Evolutionary conservation across 176 grass and related monocot species (phyloP).

Genomic region (Elymus sibiricus): DNA sequence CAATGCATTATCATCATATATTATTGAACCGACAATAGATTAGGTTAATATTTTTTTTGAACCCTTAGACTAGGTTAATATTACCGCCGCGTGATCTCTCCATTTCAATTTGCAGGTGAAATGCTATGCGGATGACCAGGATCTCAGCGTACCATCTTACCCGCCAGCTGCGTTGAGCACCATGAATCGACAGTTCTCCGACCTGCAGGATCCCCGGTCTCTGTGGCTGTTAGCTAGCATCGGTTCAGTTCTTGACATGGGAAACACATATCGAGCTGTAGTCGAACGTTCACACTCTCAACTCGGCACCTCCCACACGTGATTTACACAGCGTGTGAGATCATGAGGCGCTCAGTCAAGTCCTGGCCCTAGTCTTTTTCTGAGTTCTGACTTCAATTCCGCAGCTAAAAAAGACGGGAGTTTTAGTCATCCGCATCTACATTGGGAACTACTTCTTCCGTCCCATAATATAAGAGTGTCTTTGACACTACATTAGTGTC

Average conservation of each 20-base stretch:
- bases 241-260: not conserved
- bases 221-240: no score
- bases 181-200: not conserved
- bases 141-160: not conserved
- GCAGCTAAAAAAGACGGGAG: not conserved
- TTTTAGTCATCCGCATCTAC: conserved; percentile 1
- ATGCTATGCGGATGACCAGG: no score
- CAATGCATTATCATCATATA: not conserved
- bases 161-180: not conserved
- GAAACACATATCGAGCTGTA: not conserved
- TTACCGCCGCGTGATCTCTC: not conserved
- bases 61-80: not conserved
- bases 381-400: not conserved
- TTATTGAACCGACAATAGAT: not conserved
- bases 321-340: not conserved
- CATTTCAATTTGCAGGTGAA: not conserved
- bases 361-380: not conserved
- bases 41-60: not conserved
- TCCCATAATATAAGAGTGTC: no score
- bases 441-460: not conserved
- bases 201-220: not conserved
- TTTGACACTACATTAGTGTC: no score
- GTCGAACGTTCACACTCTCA: not conserved
- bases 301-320: not conserved
- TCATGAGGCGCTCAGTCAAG: not conserved